Evolutionary conservation across 495 filamentous ascomycete species (phyloP), one percentile per base, ranked within the genome.

Genomic region (Tuber aestivum): DNA sequence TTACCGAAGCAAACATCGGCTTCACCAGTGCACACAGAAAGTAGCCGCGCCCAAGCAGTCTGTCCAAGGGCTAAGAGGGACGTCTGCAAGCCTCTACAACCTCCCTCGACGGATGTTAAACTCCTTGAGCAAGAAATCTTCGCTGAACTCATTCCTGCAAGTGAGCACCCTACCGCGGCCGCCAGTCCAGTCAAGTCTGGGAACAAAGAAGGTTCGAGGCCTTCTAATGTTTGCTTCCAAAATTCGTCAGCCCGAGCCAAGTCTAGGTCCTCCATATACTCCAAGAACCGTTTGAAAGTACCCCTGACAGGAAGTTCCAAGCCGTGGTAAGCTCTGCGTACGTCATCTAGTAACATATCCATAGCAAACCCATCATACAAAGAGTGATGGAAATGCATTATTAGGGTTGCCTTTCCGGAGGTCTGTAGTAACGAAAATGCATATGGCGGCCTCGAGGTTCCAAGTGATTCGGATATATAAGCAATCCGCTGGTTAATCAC

Each of bases 1-100:
- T 89, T 94, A 0, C 93, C 93, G 74, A 96, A 95, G 84, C 92
- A 94, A n/a, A 96, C 78, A 77, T 95, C 92, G 0, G 81, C 75
- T 41, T 86, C 85, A 3, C 85, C 79, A 45, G 88, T 84, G 61
- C 88, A 84, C 2, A 86, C 81, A 0, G 87, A 83, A 1, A 96
- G 81, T 0, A 90, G 78, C 32, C 86, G 85, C 1, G 90, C 87
- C 92, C 92, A 94, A 16, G 89, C 87, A 3, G 91, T 85, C 81
- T 96, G 92, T 35, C 88, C 86, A 0, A 94, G 78, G 23, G 90
- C 85, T 21, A 93, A 85, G 0, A 92, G 84, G 1, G 92, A 89
- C 0, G 89, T 85, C 0, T 88, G 87, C n/a, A 88, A 77, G 4
- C 84, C 81, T 74, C 86, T 88, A 71, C 87, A 86, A 40, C 80